These are phyloP conservation scores for Ophioceras dolichostomum DNA, from an alignment of 2,329 filamentous ascomycete species.

Conservation along the genomic window DNA sequence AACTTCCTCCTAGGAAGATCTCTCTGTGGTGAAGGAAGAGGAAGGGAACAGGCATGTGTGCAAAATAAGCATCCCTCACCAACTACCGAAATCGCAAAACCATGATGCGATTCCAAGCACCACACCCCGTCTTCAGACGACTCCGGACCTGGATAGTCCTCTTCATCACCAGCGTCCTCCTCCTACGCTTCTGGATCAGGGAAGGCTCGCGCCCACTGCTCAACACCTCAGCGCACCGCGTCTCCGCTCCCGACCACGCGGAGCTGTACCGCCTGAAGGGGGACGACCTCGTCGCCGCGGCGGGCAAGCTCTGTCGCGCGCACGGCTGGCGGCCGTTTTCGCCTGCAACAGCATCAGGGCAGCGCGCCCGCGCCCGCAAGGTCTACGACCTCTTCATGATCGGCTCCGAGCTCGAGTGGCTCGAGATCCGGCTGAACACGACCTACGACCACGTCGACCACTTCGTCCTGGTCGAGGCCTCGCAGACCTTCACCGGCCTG, in stretches of 20 bases:
- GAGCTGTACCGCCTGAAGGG: neutral
- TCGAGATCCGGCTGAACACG: slow-evolving; percentile 50
- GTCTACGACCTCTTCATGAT: slow-evolving; percentile 52
- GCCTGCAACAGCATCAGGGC: neutral
- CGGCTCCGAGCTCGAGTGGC: slow-evolving; percentile 51
- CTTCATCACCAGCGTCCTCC: neutral
- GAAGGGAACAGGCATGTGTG: no score
- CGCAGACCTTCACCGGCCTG: slow-evolving; percentile 43
- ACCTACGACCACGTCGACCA: slow-evolving; percentile 48
- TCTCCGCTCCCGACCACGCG: neutral
- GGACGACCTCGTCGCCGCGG: slow-evolving; percentile 2
- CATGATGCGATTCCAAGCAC: neutral
- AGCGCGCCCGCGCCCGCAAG: slow-evolving; percentile 22
- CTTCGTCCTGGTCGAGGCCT: slow-evolving; percentile 50
- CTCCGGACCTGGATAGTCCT: neutral
- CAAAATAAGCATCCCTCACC: no score
- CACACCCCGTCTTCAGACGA: neutral
- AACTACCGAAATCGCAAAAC: no score
- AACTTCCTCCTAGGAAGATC: no score
- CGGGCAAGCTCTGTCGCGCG: slow-evolving; percentile 17
- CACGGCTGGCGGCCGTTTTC: slow-evolving; percentile 25
- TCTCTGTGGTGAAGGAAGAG: no score
- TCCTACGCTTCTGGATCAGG: slow-evolving; percentile 1
- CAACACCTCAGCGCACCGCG: neutral
- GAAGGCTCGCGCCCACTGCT: no score